Base-by-base conservation (phyloP, 2,329 filamentous ascomycete genomes). In the Aspergillus brunneoviolaceus region DNA sequence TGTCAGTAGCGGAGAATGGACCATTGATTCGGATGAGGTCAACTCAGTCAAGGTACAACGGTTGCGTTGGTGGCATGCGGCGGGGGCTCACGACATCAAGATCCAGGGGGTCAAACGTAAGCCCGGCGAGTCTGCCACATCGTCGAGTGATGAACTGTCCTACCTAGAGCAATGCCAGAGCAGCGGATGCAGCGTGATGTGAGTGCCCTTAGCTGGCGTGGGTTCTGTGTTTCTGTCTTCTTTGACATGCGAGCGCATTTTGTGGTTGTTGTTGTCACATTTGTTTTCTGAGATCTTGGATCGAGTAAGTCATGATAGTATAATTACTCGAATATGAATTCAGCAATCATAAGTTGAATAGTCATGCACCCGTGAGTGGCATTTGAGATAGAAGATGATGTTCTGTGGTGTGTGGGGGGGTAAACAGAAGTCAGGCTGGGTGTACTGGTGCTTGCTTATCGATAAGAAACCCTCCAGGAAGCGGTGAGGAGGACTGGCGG, bases 11-110 rank as follows among this genome's bases (percentile, higher is more conserved):
- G 96, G 96, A 6, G 95, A 94, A 72, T 99, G 93, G 93, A 87
- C 89, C 67, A 91, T 98, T 62, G 87, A 86, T 66, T 84, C 81
- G 5, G 88, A 92, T 61, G 89, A 92, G 58, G 84, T 86, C 9
- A 85, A 90, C 63, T 86, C 85, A 0, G 86, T 86, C 5, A 79
- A 86, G 66, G 80, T 92, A 61, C 94, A 97, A 78, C 85, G 85
- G 64, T 78, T 99, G 64, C 86, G 86, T 67, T 99, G 95, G 95
- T 97, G 94, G 93, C 93, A 99, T 77, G 86, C 86, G 1, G 88
- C 89, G 58, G 95, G 94, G 2, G 87, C 92, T 66, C 94, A 98
- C 77, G 87, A 80, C 51, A 82, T 99, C 57, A 89, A 84, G 63
- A 83, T 97, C 9, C 87, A 84, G 21, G 95, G 95, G 0, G 78